These are phyloP conservation scores for Termitomyces eurrhizus DNA, from an alignment of 768 basidiomycete genomes.

Conservation along the genomic window DNA sequence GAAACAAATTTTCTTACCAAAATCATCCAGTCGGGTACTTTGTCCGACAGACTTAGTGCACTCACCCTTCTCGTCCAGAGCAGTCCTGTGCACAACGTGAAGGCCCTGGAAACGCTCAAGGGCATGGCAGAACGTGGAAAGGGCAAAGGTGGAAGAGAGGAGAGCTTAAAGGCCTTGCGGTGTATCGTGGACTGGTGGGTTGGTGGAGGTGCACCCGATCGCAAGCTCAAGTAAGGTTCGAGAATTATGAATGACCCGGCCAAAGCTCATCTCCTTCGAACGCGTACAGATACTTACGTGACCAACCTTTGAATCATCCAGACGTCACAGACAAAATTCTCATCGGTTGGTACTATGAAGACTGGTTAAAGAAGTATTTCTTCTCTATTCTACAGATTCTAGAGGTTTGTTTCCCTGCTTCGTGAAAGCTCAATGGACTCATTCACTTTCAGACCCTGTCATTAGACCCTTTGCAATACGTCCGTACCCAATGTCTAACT, in stretches of 20 bases:
- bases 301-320: conserved; percentile 71
- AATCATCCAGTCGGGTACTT: conserved; percentile 83
- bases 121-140: conserved; percentile 74
- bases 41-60: conserved; percentile 89
- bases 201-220: conserved; percentile 83
- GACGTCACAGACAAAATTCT: conserved; percentile 68
- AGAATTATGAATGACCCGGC: neutral
- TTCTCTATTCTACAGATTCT: conserved; percentile 87
- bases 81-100: conserved; percentile 81
- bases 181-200: conserved; percentile 98
- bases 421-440: conserved; percentile 1
- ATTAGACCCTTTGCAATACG: conserved; percentile 82
- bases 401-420: conserved; percentile 43
- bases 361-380: conserved; percentile 97
- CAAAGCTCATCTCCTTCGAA: neutral
- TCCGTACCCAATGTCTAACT: conserved; percentile 79
- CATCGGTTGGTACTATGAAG: conserved; percentile 88
- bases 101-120: conserved; percentile 73
- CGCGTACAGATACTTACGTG: conserved; percentile 74
- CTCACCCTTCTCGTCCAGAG: conserved; percentile 86
- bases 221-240: conserved; percentile 75
- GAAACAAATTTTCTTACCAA: conserved; percentile 81
- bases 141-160: conserved; percentile 88
- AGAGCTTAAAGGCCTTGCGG: conserved; percentile 84
- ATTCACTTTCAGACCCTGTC: conserved; percentile 56